phyloP scores from a whole-genome alignment of 2,329 filamentous ascomycete species.

The Falciphora oryzae region DNA sequence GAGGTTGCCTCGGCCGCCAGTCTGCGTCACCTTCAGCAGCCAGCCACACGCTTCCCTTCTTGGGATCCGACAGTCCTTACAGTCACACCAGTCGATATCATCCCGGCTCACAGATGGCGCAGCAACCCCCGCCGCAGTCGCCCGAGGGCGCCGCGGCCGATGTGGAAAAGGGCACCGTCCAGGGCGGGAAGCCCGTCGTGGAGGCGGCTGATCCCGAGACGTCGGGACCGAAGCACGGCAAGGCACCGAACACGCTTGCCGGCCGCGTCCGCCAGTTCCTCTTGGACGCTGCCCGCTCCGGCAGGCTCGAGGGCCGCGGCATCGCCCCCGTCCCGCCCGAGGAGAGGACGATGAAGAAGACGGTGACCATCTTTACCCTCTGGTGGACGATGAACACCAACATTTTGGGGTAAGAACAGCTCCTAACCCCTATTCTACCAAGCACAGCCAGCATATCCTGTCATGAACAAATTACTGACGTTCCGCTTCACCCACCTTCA shows the following conservation, averaged over 20 bases:
- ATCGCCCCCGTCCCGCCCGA: slow-evolving; percentile 37
- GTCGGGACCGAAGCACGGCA: neutral
- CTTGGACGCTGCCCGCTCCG: neutral
- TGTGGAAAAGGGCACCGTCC: neutral
- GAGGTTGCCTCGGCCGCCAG: too few relatives aligned
- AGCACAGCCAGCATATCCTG: too few relatives aligned
- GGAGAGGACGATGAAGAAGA: slow-evolving; percentile 33
- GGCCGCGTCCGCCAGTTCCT: neutral
- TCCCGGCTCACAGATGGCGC: neutral
- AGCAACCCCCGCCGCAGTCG: neutral
- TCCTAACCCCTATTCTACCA: neutral
- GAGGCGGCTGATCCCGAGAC: neutral
- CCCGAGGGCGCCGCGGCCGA: neutral
- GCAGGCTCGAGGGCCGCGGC: slow-evolving; percentile 33
- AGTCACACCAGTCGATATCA: neutral
- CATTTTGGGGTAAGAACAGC: slow-evolving; percentile 34
- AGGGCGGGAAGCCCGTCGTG: neutral
- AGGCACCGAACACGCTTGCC: neutral
- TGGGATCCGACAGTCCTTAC: neutral
- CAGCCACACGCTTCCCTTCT: neutral
- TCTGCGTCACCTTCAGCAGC: too few relatives aligned
- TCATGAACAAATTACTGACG: too few relatives aligned
- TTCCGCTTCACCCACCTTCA: too few relatives aligned
- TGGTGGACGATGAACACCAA: slow-evolving; percentile 45
- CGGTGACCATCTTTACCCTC: slow-evolving; percentile 40